Evolutionary conservation across 371 early-diverging fungal genomes (phyloP), one percentile per base, ranked within the genome.

Genomic region (Coelomomyces lativittatus): DNA sequence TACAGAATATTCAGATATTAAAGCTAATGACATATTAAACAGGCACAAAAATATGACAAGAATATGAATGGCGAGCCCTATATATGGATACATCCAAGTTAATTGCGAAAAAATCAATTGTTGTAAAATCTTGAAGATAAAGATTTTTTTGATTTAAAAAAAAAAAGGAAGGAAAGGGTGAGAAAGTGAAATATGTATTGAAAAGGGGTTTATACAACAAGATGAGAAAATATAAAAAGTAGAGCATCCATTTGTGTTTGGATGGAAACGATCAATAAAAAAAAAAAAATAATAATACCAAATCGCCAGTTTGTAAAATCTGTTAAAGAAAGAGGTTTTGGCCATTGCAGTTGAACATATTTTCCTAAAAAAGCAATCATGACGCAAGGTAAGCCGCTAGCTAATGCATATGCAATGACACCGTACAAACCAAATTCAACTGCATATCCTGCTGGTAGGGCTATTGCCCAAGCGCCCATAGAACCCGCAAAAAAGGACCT

Each of bases 131-230:
- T n/a, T n/a, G n/a, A n/a, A n/a, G n/a, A n/a, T n/a, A n/a, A n/a
- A n/a, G n/a, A n/a, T n/a, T n/a, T n/a, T n/a, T n/a, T n/a, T n/a
- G n/a, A n/a, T n/a, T n/a, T n/a, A n/a, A n/a, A n/a, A n/a, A n/a
- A n/a, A n/a, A n/a, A n/a, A n/a, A n/a, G n/a, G n/a, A n/a, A n/a
- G n/a, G n/a, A n/a, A n/a, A n/a, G n/a, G n/a, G n/a, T n/a, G n/a
- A n/a, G n/a, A n/a, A n/a, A n/a, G 17, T 15, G 15, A 19, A 3
- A 38, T 21, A 7, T 40, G 39, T 23, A 19, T 8, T n/a, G 15
- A 70, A 72, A 28, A 78, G 40, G 39, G 59, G 48, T n/a, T 70
- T 71, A 34, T n/a, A n/a, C n/a, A n/a, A n/a, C n/a, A n/a, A n/a
- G n/a, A n/a, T n/a, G n/a, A n/a, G n/a, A n/a, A n/a, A n/a, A n/a